Evolutionary conservation across 2,329 filamentous ascomycete species (phyloP), one percentile per base, ranked within the genome.

Genomic region (Pezicula radicicola): DNA sequence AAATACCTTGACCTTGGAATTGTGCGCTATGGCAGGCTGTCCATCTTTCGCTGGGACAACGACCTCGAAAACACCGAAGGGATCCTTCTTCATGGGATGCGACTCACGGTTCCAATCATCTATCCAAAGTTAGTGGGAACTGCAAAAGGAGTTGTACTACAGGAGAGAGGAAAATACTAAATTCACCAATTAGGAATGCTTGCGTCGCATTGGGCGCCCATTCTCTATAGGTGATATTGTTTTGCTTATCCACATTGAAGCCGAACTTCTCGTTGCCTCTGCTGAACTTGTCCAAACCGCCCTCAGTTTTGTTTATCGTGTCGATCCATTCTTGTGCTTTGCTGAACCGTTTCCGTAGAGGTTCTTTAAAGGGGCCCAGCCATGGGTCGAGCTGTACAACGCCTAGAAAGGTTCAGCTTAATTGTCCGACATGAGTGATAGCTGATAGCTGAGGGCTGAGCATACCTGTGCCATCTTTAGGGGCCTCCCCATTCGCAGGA

Each of bases 191-290:
- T 48, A 99, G 80, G 68, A 85, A 91, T 46, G 94, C 94, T 65
- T 88, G 79, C 39, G 83, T 77, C 49, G 91, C 93, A 75, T 91
- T 95, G 25, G 94, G 92, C 1, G 94, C 94, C 94, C 94, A 99
- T 79, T 99, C 94, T 61, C 91, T 83, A 72, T 99, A 99, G 52
- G 80, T 77, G 60, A 99, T 91, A 69, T 92, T 91, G 69, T 90
- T 90, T 64, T 96, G 85, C 49, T 83, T 75, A 66, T 87, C 80
- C 54, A 94, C 85, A 60, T 89, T 91, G 71, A 99, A 83, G 51
- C 94, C 94, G 66, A 89, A 96, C 56, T 80, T 86, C 66, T 97
- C 91, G 56, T 84, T 88, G 42, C 94, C 93, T 72, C 81, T 88
- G 63, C 89, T 93, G 74, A 97, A 99, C 69, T 93, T 91, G 55